Conservation (phyloP, 2,329 filamentous ascomycete species). For the Teratosphaeria gauchensis region DNA sequence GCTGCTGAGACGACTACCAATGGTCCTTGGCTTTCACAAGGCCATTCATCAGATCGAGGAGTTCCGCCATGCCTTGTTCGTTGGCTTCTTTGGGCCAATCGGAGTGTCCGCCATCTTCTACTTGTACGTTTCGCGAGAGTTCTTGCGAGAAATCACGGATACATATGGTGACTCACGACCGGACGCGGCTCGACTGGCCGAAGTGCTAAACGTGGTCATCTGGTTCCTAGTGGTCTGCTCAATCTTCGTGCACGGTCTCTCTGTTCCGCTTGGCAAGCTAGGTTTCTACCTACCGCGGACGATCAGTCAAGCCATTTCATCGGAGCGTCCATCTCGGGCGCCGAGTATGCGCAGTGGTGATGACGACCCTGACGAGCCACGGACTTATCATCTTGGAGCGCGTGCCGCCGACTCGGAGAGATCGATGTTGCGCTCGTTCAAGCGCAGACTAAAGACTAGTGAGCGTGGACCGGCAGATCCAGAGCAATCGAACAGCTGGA, state of each 20-base stretch:
- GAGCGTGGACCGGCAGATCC: constrained; percentile 2
- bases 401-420: not conserved
- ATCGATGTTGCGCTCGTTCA: constrained; percentile 1
- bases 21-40: constrained; percentile 63
- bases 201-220: constrained; percentile 61
- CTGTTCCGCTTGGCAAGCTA: constrained; percentile 65
- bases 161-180: constrained; percentile 51
- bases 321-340: constrained; percentile 21
- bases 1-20: constrained; percentile 65
- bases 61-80: constrained; percentile 66
- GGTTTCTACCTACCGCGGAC: constrained; percentile 53
- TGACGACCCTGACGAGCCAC: not conserved
- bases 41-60: constrained; percentile 68
- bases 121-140: constrained; percentile 70
- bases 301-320: constrained; percentile 45
- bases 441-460: constrained; percentile 3
- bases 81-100: constrained; percentile 89
- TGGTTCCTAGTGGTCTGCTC: constrained; percentile 83
- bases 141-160: constrained; percentile 46
- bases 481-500: constrained; percentile 1
- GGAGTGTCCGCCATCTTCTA: constrained; percentile 83
- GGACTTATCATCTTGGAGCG: not conserved
- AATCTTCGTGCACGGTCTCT: constrained; percentile 75
- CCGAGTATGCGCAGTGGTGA: not conserved
- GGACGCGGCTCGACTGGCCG: constrained; percentile 57